A percentile compares a stretch with the other conserved stretches of the same genome.
phyloP scores from a whole-genome alignment of 2,329 filamentous ascomycete species.

The Orbilia quercus region DNA sequence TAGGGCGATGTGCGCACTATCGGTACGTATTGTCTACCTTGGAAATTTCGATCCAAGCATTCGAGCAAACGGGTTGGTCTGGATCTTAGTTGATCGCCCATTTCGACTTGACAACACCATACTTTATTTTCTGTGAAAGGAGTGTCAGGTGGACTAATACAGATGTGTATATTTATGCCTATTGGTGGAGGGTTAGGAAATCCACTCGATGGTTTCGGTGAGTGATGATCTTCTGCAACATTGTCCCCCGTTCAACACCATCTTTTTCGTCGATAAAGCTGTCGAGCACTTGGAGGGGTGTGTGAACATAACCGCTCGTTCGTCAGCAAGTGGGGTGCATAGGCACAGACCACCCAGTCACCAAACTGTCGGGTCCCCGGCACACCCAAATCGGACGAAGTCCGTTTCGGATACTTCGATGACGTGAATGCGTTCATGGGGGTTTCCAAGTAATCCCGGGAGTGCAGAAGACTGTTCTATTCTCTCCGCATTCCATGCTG shows the following conservation, averaged over 20 bases:
- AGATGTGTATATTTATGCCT: constrained; percentile 19
- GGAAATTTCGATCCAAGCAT: constrained; percentile 14
- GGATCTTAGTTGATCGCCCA: constrained; percentile 47
- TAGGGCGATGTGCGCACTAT: constrained; percentile 55
- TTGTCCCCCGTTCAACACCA: constrained; percentile 36
- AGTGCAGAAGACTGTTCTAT: constrained; percentile 8
- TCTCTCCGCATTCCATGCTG: constrained; percentile 24
- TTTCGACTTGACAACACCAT: constrained; percentile 14
- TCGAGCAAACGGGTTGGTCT: constrained; percentile 21
- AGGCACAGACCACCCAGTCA: constrained; percentile 55
- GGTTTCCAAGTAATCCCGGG: constrained; percentile 14
- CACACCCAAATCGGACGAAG: constrained; percentile 51
- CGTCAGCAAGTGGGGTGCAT: constrained; percentile 36
- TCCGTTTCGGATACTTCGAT: constrained; percentile 44
- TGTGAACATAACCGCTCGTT: constrained; percentile 33
- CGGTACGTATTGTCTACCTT: constrained; percentile 42
- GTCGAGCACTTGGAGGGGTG: constrained; percentile 20
- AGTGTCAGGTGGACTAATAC: constrained; percentile 54
- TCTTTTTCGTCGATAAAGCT: constrained; percentile 25
- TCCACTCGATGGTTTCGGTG: constrained; percentile 56
- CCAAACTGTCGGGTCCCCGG: constrained; percentile 53
- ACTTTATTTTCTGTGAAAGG: constrained; percentile 19
- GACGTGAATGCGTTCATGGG: constrained; percentile 39
- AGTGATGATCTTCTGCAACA: constrained; percentile 36
- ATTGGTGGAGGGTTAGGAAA: constrained; percentile 54